Evolutionary conservation across 2,329 filamentous ascomycete genomes (phyloP), one percentile per base, ranked within the genome.

Genomic region (Fusarium solani-melongenae): DNA sequence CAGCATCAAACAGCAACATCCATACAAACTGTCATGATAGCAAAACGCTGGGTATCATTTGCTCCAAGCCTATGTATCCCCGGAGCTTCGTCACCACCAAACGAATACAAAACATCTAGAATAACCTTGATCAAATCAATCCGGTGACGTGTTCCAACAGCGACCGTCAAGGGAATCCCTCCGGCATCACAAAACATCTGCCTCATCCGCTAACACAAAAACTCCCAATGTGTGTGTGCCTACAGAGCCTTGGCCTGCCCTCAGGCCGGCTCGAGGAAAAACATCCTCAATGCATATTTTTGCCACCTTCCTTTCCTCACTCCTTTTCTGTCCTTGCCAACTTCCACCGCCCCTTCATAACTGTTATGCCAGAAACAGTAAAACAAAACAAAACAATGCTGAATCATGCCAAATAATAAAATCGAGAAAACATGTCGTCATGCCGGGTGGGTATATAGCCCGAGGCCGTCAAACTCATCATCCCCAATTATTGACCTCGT

Each of bases 361-460:
- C 24, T 64, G 57, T 46, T 60, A 64, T 53, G 57, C 72, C 73
- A 75, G 67, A 70, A 67, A 55, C 60, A 69, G 57, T 62, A 22
- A n/a, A 53, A 36, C 49, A 67, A n/a, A 53, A 36, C 49, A 67
- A 49, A 64, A 58, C 56, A 41, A 64, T 55, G 24, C 60, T 66
- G 57, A 71, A 62, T 51, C 64, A 69, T 70, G 67, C 44, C 57
- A 41, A 51, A 51, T 51, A 51, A 29, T 11, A 51, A 51, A 67
- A 72, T 57, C 56, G 62, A 61, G 64, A 57, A 71, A 70, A 73
- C 71, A 72, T 68, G 59, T 75, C 64, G 65, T 73, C 67, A 60
- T 70, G 56, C 58, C 65, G 60, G 76, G 78, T 66, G 57, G 76
- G 77, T 80, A 81, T 80, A 79, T 79, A 79, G 75, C 75, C 77